These are phyloP conservation scores for Aspergillus ochraceus DNA, from an alignment of 2,329 filamentous ascomycete species.

Conservation along the genomic window DNA sequence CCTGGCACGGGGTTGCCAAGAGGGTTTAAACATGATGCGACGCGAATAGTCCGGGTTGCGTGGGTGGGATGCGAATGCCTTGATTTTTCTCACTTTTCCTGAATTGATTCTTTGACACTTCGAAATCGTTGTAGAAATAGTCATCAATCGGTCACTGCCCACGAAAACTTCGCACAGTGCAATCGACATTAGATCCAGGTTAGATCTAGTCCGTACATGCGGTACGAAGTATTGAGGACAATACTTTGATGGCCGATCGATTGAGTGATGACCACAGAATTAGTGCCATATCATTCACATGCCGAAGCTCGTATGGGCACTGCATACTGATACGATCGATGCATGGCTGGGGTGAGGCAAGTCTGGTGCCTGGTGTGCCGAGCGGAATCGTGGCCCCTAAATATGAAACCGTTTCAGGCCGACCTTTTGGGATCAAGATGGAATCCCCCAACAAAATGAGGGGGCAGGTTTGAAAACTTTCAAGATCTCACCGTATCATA, in stretches of 20 bases:
- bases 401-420: background rate
- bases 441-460: background rate
- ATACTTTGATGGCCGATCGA: too few species aligned
- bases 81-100: background rate
- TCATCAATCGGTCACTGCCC: background rate
- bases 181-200: background rate
- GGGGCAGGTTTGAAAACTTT: background rate
- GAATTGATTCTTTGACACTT: background rate
- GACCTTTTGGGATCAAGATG: background rate
- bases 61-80: background rate
- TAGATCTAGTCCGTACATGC: background rate
- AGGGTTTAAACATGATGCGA: background rate
- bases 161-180: background rate
- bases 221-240: background rate
- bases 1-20: background rate
- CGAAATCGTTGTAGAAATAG: too few species aligned
- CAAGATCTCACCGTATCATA: background rate
- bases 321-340: background rate
- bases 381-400: background rate
- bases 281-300: background rate
- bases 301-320: background rate
- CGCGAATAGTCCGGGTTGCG: background rate
- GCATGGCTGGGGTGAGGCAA: background rate
- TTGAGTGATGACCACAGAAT: background rate
- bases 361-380: background rate